Base-by-base conservation (phyloP, 371 early-diverging fungal species). In the Apophysomyces variabilis region DNA sequence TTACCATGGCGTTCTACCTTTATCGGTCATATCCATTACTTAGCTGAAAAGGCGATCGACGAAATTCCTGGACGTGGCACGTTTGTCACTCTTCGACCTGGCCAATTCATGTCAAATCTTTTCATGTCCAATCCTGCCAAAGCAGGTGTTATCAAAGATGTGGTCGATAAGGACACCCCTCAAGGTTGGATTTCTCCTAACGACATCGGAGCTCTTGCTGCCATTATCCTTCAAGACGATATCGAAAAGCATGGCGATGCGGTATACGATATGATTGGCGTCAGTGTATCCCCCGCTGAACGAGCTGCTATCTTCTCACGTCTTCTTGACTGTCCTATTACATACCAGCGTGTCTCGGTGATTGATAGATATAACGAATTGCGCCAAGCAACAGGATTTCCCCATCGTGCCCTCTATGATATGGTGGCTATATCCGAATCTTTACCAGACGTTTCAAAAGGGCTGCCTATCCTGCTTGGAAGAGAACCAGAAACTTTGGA, bases 61-160 rank as follows among this genome's bases (percentile, higher is more conserved):
- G 54, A 62, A 7, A 43, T 73, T 7, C 67, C 70, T 0, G 59
- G 67, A 26, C 68, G 74, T 12, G 68, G 66, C 7, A 5, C 18
- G 5, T 66, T 64, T 43, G 74, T 80, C 1, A 45, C 78, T 0
- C 66, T 80, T 5, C 72, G 80, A n/a, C 80, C 80, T 3, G 62
- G 61, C 44, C 57, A 60, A 0, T 80, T 80, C 67, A 72, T 75
- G 70, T 61, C 74, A 9, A 79, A 79, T 45, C 13, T 60, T 4
- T n/a, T 69, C 7, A 26, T n/a, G 35, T 18, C 56, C 46, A 36
- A 26, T 32, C 54, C 50, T 35, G 38, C 58, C 8, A 5, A 46
- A 18, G 12, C 58, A 5, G 45, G 50, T 38, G 41, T 36, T 7
- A 11, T 66, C 35, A 6, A 38, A 12, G 72, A 67, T 41, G 57